Base-by-base conservation (phyloP, 176 grass and related monocot genomes). In the Lolium perenne region DNA sequence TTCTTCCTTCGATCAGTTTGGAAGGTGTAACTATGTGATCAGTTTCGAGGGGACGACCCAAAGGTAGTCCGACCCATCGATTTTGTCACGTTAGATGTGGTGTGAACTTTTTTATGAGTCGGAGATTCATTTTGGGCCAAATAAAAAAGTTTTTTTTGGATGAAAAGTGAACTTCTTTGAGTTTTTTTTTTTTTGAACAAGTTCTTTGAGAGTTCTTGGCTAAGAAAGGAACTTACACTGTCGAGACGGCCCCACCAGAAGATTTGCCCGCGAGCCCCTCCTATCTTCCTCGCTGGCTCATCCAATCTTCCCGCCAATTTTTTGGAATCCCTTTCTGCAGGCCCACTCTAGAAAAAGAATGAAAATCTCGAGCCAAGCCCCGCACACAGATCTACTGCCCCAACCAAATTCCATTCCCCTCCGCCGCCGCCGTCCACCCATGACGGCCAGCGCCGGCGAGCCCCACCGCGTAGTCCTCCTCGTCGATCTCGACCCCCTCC, bases 401-500 rank as follows among this genome's bases (percentile, higher is more conserved):
- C 60, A 58, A 21, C 83, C 49, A 5, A 63, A 25, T 38, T 55
- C 48, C 35, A 17, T 20, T 45, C 59, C 68, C 60, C 35, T 61
- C 80, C 46, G 13, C 64, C 84, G 56, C 84, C 74, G 78, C 74
- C 45, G 43, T 10, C 71, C 51, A 82, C 56, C 79, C 45, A 94
- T 88, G 82, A 67, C 74, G 80, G 84, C 74, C 47, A 59, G 47
- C 74, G n/a, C 54, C 80, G 68, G 80, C 43, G 83, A 83, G 38
- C 89, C 89, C 58, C 91, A 81, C 46, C 93, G 93, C 66, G 29
- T 95, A 48, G 71, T 91, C 80, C 80, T 95, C 90, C 88, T 95
- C 80, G 51, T 95, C 72, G 93, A 95, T 29, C 88, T 95, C 77
- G 72, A 89, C 18, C 84, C 88, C 1, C 79, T 93, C 57, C 82